Conservation (phyloP, 371 early-diverging fungal genomes). For the Phascolomyces articulosus region DNA sequence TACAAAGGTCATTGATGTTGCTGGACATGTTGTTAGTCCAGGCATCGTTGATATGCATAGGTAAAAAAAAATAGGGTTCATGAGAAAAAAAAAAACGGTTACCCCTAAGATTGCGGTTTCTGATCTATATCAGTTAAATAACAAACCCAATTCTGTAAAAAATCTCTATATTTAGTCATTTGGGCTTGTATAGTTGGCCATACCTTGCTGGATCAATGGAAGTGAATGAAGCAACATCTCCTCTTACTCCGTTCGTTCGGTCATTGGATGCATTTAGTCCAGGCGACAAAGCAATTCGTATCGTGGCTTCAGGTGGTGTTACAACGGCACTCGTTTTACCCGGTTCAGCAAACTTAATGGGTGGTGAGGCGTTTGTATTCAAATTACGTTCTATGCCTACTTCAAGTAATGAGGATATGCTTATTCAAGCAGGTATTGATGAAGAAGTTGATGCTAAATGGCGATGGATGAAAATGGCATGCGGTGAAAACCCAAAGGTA, state of each 20-base stretch:
- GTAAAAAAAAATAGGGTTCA: constrained; percentile 29
- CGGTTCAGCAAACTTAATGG: constrained; percentile 76
- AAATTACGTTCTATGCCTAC: constrained; percentile 58
- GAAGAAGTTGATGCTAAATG: constrained; percentile 35
- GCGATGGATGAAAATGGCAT: constrained; percentile 83
- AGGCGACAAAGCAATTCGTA: constrained; percentile 61
- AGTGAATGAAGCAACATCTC: constrained; percentile 68
- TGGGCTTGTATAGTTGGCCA: constrained; percentile 71
- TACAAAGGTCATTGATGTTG: constrained; percentile 57
- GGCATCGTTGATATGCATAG: constrained; percentile 81
- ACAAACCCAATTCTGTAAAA: background rate
- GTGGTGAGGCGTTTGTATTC: constrained; percentile 74
- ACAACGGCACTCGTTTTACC: constrained; percentile 76
- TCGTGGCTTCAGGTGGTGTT: constrained; percentile 75
- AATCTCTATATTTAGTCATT: constrained; percentile 39
- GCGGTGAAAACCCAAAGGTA: constrained; percentile 79
- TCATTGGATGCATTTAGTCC: constrained; percentile 64
- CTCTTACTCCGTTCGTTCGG: constrained; percentile 61
- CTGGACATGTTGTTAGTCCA: constrained; percentile 69
- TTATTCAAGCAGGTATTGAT: constrained; percentile 55
- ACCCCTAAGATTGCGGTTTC: too few relatives aligned
- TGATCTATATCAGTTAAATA: too few relatives aligned
- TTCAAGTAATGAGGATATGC: constrained; percentile 65
- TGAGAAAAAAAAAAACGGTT: background rate
- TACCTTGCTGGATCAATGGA: constrained; percentile 52